A percentile compares a stretch with the other conserved stretches of the same genome.
Conservation (phyloP, 495 filamentous ascomycete genomes). For the Cercophora samala region DNA sequence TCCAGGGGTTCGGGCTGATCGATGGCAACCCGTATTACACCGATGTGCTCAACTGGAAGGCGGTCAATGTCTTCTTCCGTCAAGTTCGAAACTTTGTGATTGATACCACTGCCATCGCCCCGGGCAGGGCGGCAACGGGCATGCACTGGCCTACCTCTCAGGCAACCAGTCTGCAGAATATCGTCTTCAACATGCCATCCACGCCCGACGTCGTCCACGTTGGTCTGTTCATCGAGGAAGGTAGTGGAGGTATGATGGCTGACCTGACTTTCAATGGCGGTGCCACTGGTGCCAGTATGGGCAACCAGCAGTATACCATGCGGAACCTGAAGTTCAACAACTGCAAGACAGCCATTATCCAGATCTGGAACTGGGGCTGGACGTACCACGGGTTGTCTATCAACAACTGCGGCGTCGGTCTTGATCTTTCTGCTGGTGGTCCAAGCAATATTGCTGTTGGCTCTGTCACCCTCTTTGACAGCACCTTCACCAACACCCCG, state of each 20-base stretch:
- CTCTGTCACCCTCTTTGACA: slow-evolving; percentile 65
- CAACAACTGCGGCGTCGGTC: slow-evolving; percentile 67
- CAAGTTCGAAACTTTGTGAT: slow-evolving; percentile 76
- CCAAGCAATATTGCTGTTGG: slow-evolving; percentile 50
- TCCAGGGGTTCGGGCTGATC: slow-evolving; percentile 62
- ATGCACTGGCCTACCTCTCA: slow-evolving; percentile 82
- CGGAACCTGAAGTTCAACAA: slow-evolving; percentile 65
- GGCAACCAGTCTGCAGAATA: slow-evolving; percentile 73
- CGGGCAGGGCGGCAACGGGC: slow-evolving; percentile 52
- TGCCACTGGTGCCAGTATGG: slow-evolving; percentile 58
- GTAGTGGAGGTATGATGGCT: slow-evolving; percentile 63
- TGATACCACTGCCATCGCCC: slow-evolving; percentile 62
- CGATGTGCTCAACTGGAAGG: slow-evolving; percentile 46
- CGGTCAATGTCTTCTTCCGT: slow-evolving; percentile 74
- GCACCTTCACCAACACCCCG: slow-evolving; percentile 64
- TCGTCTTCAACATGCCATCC: slow-evolving; percentile 67
- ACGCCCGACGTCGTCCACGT: slow-evolving; percentile 59
- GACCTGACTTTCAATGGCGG: slow-evolving; percentile 69
- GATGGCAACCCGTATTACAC: slow-evolving; percentile 68
- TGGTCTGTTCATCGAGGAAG: slow-evolving; percentile 73
- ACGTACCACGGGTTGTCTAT: slow-evolving; percentile 58
- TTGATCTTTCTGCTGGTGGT: slow-evolving; percentile 62
- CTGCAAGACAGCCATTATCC: slow-evolving; percentile 55
- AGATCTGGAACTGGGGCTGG: slow-evolving; percentile 56
- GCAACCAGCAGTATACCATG: slow-evolving; percentile 82